Percentiles rank a stretch among this genome's conserved stretches.
Evolutionary conservation across 2,329 filamentous ascomycete species (phyloP).

Genomic region (Neocatenulostroma microsporum): DNA sequence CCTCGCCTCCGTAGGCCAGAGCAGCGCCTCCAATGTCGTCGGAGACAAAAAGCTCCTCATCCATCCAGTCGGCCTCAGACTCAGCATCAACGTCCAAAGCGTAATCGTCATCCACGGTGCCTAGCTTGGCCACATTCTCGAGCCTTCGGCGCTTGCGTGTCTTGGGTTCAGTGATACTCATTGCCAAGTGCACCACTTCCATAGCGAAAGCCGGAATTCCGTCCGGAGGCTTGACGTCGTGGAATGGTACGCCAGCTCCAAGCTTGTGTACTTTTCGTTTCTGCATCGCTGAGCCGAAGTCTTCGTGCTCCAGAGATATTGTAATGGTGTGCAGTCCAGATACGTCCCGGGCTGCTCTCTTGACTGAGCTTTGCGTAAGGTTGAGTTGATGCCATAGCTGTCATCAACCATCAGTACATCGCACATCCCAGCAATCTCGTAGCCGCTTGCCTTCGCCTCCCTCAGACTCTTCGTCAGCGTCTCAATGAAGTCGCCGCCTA

Average conservation of each 20-base stretch:
- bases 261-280: conserved; percentile 16
- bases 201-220: conserved; percentile 9
- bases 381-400: conserved; percentile 18
- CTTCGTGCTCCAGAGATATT: conserved; percentile 20
- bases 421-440: too few relatives aligned
- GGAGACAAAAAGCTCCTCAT: too few relatives aligned
- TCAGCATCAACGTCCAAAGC: too few relatives aligned
- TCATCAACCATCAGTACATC: not conserved
- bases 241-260: conserved; percentile 16
- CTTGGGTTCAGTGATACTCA: conserved; percentile 13
- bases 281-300: conserved; percentile 4
- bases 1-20: too few relatives aligned
- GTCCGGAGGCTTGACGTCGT: conserved; percentile 13
- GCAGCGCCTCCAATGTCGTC: too few relatives aligned
- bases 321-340: conserved; percentile 6
- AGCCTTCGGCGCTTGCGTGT: conserved; percentile 3
- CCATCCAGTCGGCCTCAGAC: too few relatives aligned
- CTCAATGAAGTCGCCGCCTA: conserved; percentile 4
- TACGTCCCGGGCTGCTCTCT: conserved; percentile 9
- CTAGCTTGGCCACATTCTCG: too few relatives aligned
- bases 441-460: conserved; percentile 10
- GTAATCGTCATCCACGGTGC: too few relatives aligned
- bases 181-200: conserved; percentile 23
- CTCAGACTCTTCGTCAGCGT: conserved; percentile 8
- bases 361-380: conserved; percentile 8